These are phyloP conservation scores for Pontederia crassipes DNA, from an alignment of 176 grass and related monocot genomes.

Conservation along the genomic window DNA sequence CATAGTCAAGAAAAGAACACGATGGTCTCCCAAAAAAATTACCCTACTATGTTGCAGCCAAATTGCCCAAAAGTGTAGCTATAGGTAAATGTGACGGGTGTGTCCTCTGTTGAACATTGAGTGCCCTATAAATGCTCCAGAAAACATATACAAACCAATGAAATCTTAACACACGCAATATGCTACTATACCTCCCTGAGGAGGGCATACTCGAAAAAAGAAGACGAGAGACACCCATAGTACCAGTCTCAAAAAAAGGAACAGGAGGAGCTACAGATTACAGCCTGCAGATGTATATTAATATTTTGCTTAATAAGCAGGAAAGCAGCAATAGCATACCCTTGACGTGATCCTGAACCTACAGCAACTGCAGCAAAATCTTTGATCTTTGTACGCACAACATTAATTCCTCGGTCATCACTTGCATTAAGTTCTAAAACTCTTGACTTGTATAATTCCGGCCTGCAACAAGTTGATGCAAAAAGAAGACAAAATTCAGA, in stretches of 20 bases:
- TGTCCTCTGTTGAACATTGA: too few species aligned
- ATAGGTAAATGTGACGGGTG: too few species aligned
- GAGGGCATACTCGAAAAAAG: too few species aligned
- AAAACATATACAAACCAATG: too few species aligned
- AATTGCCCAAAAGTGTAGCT: too few species aligned
- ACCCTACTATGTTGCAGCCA: too few species aligned
- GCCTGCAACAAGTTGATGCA: conserved; percentile 24
- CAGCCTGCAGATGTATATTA: neutral
- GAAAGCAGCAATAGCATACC: conserved; percentile 11
- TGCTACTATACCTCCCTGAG: too few species aligned
- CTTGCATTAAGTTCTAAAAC: conserved; percentile 98
- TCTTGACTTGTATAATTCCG: conserved; percentile 87
- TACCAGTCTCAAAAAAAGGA: neutral
- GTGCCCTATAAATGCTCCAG: too few species aligned
- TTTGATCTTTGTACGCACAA: conserved; percentile 95
- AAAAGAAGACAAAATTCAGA: conserved; percentile 8
- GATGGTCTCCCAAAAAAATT: too few species aligned
- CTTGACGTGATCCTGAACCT: conserved; percentile 43
- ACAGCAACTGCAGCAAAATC: conserved; percentile 96
- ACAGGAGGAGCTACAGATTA: neutral
- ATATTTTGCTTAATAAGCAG: neutral
- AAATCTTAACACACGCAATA: too few species aligned
- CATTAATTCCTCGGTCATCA: conserved; percentile 99
- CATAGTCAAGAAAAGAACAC: too few species aligned
- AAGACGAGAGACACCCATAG: too few species aligned